These are phyloP conservation scores for Fusarium sp. DNA, from an alignment of 2,329 filamentous ascomycete species.

Conservation along the genomic window DNA sequence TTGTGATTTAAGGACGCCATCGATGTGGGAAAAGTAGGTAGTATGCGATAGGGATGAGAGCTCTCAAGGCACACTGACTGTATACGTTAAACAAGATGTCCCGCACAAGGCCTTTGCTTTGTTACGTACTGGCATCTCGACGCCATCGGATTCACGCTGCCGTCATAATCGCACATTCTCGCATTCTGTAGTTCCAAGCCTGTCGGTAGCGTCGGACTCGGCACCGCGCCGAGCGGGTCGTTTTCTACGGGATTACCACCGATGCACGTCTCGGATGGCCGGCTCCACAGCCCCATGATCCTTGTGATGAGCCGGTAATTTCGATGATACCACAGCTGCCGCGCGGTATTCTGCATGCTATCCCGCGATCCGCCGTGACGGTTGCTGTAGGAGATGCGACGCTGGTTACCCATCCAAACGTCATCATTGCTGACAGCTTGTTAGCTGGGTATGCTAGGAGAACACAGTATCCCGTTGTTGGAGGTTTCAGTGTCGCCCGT, in stretches of 20 bases:
- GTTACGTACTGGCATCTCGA: neutral
- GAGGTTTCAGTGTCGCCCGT: too few species aligned
- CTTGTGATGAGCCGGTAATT: too few species aligned
- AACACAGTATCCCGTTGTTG: too few species aligned
- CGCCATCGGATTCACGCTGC: neutral
- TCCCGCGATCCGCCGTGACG: too few species aligned
- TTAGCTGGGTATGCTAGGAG: too few species aligned
- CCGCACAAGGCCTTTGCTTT: neutral
- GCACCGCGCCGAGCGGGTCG: neutral
- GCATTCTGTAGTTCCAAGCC: neutral
- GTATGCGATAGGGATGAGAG: neutral
- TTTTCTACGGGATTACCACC: neutral
- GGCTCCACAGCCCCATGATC: neutral
- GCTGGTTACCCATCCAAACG: too few species aligned
- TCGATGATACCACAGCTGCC: too few species aligned
- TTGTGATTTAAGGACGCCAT: neutral
- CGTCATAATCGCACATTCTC: neutral
- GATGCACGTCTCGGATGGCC: neutral
- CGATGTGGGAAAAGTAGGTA: neutral
- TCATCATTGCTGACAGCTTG: too few species aligned
- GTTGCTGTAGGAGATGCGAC: too few species aligned
- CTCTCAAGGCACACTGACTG: too few species aligned
- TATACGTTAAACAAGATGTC: neutral
- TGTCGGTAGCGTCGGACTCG: neutral
- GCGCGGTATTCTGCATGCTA: too few species aligned